Evolutionary conservation across 805 yeast genomes (phyloP), one percentile per base, ranked within the genome.

Genomic region (Tetrapisispora fleetii): DNA sequence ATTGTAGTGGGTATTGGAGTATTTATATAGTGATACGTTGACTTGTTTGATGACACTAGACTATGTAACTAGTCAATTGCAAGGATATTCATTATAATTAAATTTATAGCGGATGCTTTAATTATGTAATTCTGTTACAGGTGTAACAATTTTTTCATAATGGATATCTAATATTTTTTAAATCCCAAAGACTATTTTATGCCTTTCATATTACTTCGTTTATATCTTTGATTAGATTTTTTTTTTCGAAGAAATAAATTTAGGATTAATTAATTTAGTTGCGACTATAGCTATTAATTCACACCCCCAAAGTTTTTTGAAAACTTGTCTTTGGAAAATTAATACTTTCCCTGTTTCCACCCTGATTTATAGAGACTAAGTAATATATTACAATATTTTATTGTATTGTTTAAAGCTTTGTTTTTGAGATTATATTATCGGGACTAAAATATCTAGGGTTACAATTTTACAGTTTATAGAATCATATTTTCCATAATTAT

Each of bases 251-350:
- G 17, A 13, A 13, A 19, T 33, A 21, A 28, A 44, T 40, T 61
- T 43, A 58, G 63, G 64, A 53, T 49, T 50, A 33, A 40, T 58
- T 56, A 59, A 58, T 62, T 61, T 56, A 52, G 64, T 61, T 62
- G 67, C 65, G 67, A 62, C 61, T 50, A 53, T 60, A 60, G 58
- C 62, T 51, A 57, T 48, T 51, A 54, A 48, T 58, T 59, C 59
- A 53, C 45, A 58, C 4, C 64, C 62, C 62, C 46, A 58, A 59
- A 50, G 59, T 55, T 50, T 47, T 46, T 48, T 52, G 63, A 64
- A 63, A 65, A 65, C 68, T 64, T 53, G 67, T 62, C 59, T 56
- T 57, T 63, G 69, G 68, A 46, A 65, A 37, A 65, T 37, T 18
- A 56, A 61, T 40, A 38, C 27, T 28, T 30, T 33, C 63, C 67